These are phyloP conservation scores for Hypomontagnella submonticulosa DNA, from an alignment of 495 filamentous ascomycete species.

Conservation along the genomic window DNA sequence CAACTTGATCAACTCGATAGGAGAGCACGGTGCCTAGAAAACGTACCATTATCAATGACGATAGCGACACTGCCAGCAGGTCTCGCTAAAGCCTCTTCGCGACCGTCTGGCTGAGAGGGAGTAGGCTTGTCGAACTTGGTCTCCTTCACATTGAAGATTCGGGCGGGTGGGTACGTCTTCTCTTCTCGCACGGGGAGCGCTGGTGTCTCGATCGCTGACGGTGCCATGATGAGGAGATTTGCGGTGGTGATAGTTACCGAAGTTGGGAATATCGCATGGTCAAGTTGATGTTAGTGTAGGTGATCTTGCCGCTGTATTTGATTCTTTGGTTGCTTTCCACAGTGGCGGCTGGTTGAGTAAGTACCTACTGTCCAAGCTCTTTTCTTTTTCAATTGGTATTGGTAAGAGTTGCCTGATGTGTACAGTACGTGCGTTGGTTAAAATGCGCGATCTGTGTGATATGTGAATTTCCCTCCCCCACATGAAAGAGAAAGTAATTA, in stretches of 20 bases:
- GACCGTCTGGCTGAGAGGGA: constrained; percentile 73
- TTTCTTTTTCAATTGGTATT: constrained; percentile 4
- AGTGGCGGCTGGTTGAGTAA: no score
- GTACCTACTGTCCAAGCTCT: no score
- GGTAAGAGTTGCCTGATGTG: no score
- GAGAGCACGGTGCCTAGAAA: constrained; percentile 2
- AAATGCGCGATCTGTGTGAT: constrained; percentile 1
- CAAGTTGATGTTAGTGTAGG: constrained; percentile 8
- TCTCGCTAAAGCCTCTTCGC: constrained; percentile 66
- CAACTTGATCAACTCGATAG: constrained; percentile 3
- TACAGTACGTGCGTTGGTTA: background rate
- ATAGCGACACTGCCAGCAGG: constrained; percentile 71
- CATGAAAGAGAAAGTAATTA: constrained; percentile 6
- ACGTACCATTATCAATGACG: constrained; percentile 95
- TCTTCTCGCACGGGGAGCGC: constrained; percentile 47
- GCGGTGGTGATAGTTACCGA: constrained; percentile 18
- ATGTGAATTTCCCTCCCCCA: constrained; percentile 2
- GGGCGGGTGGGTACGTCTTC: constrained; percentile 57
- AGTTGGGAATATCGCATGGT: constrained; percentile 28
- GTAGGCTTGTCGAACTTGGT: constrained; percentile 80
- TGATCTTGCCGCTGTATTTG: background rate
- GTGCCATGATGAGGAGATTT: constrained; percentile 52
- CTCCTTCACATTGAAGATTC: constrained; percentile 69
- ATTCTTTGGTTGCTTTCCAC: no score
- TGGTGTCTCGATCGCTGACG: constrained; percentile 54